A percentile compares a stretch with the other conserved stretches of the same genome.
Conservation (phyloP, 2,329 filamentous ascomycete species). For the Hyphodiscus sp. region DNA sequence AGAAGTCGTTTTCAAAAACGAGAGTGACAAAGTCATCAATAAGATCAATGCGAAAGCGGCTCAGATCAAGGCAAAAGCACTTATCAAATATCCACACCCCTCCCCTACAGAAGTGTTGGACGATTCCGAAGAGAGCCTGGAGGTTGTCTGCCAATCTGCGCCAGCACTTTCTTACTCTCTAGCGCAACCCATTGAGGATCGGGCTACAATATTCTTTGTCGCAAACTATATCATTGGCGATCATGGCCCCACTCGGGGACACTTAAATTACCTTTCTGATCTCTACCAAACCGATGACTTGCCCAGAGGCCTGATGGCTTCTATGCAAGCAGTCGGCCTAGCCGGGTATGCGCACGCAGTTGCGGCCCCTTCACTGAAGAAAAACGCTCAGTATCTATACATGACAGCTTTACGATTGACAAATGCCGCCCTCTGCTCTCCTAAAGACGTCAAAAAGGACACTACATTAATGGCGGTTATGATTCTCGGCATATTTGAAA, state of each 20-base stretch:
- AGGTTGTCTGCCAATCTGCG: conserved; percentile 4
- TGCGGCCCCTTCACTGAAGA: conserved; percentile 34
- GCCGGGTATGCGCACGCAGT: conserved; percentile 41
- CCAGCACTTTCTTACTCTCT: conserved; percentile 23
- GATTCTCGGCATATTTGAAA: conserved; percentile 49
- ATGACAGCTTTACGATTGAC: conserved; percentile 44
- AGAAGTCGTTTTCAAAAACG: conserved; percentile 52
- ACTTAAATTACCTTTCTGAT: conserved; percentile 35
- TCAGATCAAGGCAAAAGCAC: conserved; percentile 13
- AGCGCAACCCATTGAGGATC: conserved; percentile 25
- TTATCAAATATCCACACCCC: neutral
- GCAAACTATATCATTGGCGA: conserved; percentile 14
- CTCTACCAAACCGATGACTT: conserved; percentile 37
- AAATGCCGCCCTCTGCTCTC: conserved; percentile 42
- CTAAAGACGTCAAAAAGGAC: conserved; percentile 42
- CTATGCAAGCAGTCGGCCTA: conserved; percentile 49
- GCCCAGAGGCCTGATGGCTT: conserved; percentile 39
- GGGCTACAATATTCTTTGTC: conserved; percentile 22
- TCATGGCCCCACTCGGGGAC: conserved; percentile 40
- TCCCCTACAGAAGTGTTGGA: no score
- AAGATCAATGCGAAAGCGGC: conserved; percentile 34
- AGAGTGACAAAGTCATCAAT: conserved; percentile 48
- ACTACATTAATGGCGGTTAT: conserved; percentile 50
- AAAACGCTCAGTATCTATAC: conserved; percentile 45
- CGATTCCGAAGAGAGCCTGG: neutral